Base-by-base conservation (phyloP, 1,284 basidiomycete genomes). In the Apiotrichum domesticum region DNA sequence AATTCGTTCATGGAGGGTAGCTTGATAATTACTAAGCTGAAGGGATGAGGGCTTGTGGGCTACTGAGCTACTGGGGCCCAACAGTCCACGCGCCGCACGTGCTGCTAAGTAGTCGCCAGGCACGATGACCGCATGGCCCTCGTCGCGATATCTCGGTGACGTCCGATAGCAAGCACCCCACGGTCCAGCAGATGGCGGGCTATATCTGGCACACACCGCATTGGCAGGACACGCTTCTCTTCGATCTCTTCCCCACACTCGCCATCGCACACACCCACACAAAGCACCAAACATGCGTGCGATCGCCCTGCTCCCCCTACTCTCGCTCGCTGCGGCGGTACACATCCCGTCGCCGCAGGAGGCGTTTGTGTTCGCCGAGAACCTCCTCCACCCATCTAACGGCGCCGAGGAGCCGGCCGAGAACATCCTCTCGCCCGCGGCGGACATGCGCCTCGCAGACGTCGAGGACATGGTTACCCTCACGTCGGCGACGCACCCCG, bases 401-500 rank as follows among this genome's bases (percentile, higher is more conserved):
- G 37, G 41, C 6, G 41, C 41, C 6, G n/a, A 42, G n/a, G 37
- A 39, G 7, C 11, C 41, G 10, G 41, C 41, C 6, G 10, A 42
- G 41, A 8, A 42, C n/a, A 14, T 42, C 11, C 41, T 75, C 48
- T 51, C 59, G 6, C 59, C 62, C 48, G 73, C 64, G 2, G 69
- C 54, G 57, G 73, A 72, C 57, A 64, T 75, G 29, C 60, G 58
- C 3, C 59, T 75, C 15, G 51, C 59, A 8, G 63, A 55, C 41
- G 58, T 74, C 13, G 63, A 54, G 3, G 71, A 69, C n/a, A 69
- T 72, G 37, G 59, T 63, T 7, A 51, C 62, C 2, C 29, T 75
- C 15, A 70, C 66, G 21, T 57, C 55, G 45, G 61, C 63, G 8
- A 57, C 56, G 47, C 68, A 71, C 48, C 71, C 72, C 11, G 71